Conservation (phyloP, 495 filamentous ascomycete genomes). For the Pyrenula aspistea region DNA sequence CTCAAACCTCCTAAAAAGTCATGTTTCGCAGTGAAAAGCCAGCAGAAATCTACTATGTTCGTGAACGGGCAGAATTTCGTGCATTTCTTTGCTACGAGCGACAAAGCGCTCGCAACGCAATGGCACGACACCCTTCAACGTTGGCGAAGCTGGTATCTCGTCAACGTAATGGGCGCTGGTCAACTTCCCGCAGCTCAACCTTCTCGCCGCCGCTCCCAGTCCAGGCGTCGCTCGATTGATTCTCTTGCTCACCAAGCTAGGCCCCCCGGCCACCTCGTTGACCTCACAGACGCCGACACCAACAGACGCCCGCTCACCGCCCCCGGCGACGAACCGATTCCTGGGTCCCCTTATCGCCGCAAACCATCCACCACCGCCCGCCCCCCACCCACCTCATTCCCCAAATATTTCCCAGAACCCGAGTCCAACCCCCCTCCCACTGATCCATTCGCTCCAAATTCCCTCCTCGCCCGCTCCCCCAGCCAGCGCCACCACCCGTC, state of each 20-base stretch:
- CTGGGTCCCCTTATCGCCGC: constrained; percentile 11
- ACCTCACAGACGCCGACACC: constrained; percentile 20
- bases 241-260: constrained; percentile 38
- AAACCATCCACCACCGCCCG: constrained; percentile 19
- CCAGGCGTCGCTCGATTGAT: constrained; percentile 18
- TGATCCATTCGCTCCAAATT: constrained; percentile 1
- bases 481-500: constrained; percentile 6
- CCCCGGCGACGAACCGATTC: background rate
- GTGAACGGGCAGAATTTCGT: constrained; percentile 71
- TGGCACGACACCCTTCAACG: constrained; percentile 61
- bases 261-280: constrained; percentile 42
- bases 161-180: constrained; percentile 48
- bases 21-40: constrained; percentile 85
- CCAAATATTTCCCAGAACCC: constrained; percentile 22
- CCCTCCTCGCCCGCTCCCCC: constrained; percentile 9
- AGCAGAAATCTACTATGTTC: constrained; percentile 83
- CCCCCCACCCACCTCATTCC: constrained; percentile 33
- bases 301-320: constrained; percentile 3
- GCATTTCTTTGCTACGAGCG: constrained; percentile 80
- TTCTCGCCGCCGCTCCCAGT: constrained; percentile 13
- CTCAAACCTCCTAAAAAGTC: constrained; percentile 66
- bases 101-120: constrained; percentile 45
- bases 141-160: constrained; percentile 86
- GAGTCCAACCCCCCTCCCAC: constrained; percentile 2
- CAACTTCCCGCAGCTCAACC: constrained; percentile 25